phyloP scores from a whole-genome alignment of 441 rosid species.

The Omphalea diandra region DNA sequence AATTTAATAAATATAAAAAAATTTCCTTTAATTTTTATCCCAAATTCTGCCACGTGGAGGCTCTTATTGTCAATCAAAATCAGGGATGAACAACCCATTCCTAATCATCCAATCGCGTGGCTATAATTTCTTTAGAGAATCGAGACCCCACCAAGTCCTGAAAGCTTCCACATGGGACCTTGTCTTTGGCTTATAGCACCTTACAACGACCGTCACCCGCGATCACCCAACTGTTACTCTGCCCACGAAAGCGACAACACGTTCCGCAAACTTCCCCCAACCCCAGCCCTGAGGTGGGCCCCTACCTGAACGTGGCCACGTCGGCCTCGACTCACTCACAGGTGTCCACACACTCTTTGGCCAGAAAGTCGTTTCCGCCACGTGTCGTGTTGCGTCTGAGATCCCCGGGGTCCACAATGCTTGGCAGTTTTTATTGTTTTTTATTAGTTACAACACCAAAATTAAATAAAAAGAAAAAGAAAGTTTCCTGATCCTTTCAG shows the following conservation, averaged over 20 bases:
- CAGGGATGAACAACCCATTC: background rate
- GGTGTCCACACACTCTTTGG: constrained; percentile 41
- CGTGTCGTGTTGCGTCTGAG: constrained; percentile 31
- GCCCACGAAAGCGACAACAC: constrained; percentile 53
- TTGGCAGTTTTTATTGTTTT: constrained; percentile 27
- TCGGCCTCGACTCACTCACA: constrained; percentile 40
- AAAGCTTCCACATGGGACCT: constrained; percentile 33
- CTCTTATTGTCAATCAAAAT: background rate
- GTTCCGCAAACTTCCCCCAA: constrained; percentile 12
- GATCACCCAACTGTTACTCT: constrained; percentile 45
- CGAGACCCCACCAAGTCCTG: background rate
- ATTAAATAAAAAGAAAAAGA: too few species aligned
- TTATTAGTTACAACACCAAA: background rate
- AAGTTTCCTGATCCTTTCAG: constrained; percentile 23
- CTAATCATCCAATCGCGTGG: constrained; percentile 14
- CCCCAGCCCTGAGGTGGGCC: constrained; percentile 27
- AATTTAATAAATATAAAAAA: too few species aligned
- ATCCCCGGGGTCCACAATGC: constrained; percentile 28
- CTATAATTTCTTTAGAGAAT: background rate
- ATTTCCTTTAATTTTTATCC: too few species aligned
- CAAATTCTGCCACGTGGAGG: too few species aligned
- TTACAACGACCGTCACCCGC: constrained; percentile 42
- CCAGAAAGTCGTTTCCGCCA: constrained; percentile 30
- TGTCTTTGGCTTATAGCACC: constrained; percentile 2
- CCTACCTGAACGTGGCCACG: constrained; percentile 46